phyloP scores from a whole-genome alignment of 2,329 filamentous ascomycete genomes.

The Albophoma yamanashiensis region DNA sequence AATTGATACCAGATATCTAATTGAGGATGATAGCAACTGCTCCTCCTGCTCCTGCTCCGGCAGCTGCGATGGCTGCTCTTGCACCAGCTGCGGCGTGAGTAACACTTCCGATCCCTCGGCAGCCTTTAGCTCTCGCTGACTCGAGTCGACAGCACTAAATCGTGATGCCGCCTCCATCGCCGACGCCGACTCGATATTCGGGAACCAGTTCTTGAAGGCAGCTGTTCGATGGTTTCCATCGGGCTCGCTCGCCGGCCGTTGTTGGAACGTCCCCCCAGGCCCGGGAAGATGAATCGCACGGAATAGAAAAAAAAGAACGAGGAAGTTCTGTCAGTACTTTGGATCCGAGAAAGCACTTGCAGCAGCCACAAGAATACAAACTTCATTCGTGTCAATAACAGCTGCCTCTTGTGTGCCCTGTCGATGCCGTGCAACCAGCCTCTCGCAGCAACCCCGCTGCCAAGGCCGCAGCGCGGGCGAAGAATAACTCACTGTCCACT shows the following conservation, averaged over 20 bases:
- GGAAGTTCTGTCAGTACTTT: neutral
- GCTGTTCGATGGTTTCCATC: neutral
- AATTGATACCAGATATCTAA: neutral
- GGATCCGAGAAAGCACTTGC: neutral
- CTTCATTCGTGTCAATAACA: neutral
- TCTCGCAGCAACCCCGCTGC: neutral
- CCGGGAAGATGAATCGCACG: neutral
- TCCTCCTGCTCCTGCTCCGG: conserved; percentile 11
- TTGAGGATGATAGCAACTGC: conserved; percentile 6
- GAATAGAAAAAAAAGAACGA: neutral
- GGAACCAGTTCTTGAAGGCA: neutral
- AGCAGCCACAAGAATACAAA: neutral
- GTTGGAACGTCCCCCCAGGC: neutral
- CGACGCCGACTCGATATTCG: neutral
- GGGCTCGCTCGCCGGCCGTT: neutral
- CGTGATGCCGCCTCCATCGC: neutral
- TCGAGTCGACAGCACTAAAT: neutral
- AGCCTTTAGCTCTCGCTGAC: neutral
- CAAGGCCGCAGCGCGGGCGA: neutral
- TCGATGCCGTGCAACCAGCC: neutral
- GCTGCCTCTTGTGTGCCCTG: neutral
- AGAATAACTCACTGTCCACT: no score
- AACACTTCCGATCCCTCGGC: neutral
- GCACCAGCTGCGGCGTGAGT: conserved; percentile 12
- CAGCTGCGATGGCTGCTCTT: conserved; percentile 11